A percentile compares a stretch with the other conserved stretches of the same genome.
phyloP scores from a whole-genome alignment of 2,329 filamentous ascomycete species.

The Diplocarpon rosae region DNA sequence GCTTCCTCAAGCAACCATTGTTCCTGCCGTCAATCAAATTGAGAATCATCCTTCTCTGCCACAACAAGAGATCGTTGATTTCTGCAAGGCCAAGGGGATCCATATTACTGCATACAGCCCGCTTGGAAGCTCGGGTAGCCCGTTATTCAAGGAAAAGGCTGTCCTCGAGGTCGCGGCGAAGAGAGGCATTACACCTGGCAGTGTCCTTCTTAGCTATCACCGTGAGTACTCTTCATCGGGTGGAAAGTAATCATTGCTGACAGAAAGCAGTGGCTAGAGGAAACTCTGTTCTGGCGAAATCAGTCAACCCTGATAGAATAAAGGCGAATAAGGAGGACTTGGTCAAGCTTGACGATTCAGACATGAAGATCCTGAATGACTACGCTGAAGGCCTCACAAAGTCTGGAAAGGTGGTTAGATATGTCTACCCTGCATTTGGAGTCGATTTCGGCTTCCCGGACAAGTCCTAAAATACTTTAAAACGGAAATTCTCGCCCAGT shows the following conservation, averaged over 20 bases:
- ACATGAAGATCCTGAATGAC: constrained; percentile 44
- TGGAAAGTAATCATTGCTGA: constrained; percentile 6
- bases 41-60: constrained; percentile 48
- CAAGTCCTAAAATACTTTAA: constrained; percentile 10
- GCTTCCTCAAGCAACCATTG: constrained; percentile 32
- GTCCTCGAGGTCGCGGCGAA: constrained; percentile 54
- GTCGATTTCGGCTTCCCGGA: constrained; percentile 64
- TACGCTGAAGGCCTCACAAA: constrained; percentile 39
- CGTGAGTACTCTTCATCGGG: constrained; percentile 35
- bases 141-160: constrained; percentile 47
- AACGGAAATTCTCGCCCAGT: no score
- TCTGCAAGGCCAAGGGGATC: constrained; percentile 39
- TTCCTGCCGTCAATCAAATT: constrained; percentile 48
- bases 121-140: constrained; percentile 28
- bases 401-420: constrained; percentile 45
- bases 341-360: constrained; percentile 52
- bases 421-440: constrained; percentile 59
- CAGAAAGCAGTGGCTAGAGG: constrained; percentile 49
- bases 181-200: constrained; percentile 47
- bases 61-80: constrained; percentile 40
- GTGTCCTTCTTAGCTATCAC: constrained; percentile 62
- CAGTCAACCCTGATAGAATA: constrained; percentile 56
- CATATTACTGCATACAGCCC: constrained; percentile 41
- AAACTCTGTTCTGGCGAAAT: constrained; percentile 63
- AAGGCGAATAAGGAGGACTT: constrained; percentile 54